These are phyloP conservation scores for Candida germanica DNA, from an alignment of 805 yeast species.

Conservation along the genomic window DNA sequence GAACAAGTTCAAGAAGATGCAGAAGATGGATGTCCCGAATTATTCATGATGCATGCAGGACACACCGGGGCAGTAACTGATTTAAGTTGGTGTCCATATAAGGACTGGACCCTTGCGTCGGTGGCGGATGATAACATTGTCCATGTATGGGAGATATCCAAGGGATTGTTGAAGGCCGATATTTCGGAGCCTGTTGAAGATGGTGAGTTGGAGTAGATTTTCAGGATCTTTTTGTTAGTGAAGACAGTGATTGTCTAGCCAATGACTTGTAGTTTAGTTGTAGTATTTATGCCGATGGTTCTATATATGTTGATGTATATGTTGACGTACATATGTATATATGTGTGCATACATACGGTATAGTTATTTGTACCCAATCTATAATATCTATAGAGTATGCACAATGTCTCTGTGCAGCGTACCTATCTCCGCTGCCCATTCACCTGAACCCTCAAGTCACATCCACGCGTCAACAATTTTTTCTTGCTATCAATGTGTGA, in stretches of 20 bases:
- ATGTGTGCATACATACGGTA: too few species aligned
- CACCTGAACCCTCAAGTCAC: too few species aligned
- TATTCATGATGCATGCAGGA: conserved; percentile 90
- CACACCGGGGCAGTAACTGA: conserved; percentile 78
- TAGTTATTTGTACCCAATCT: too few species aligned
- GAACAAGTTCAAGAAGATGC: conserved; percentile 86
- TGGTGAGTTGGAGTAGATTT: conserved; percentile 13
- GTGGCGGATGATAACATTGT: conserved; percentile 61
- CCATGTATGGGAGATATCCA: conserved; percentile 53
- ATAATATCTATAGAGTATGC: too few species aligned
- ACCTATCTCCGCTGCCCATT: too few species aligned
- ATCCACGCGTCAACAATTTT: too few species aligned
- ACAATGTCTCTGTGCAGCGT: too few species aligned
- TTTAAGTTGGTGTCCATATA: conserved; percentile 63
- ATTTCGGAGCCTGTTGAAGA: conserved; percentile 12
- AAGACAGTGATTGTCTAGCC: too few species aligned
- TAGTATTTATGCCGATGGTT: too few species aligned
- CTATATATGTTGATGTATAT: too few species aligned
- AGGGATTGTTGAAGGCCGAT: conserved; percentile 21
- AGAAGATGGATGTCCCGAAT: conserved; percentile 87
- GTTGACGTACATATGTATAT: too few species aligned
- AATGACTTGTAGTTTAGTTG: not conserved
- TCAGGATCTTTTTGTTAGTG: not conserved
- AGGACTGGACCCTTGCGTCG: conserved; percentile 75
- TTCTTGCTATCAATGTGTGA: too few species aligned